Base-by-base conservation (phyloP, 805 yeast species). In the Cyberlindnera petersonii region DNA sequence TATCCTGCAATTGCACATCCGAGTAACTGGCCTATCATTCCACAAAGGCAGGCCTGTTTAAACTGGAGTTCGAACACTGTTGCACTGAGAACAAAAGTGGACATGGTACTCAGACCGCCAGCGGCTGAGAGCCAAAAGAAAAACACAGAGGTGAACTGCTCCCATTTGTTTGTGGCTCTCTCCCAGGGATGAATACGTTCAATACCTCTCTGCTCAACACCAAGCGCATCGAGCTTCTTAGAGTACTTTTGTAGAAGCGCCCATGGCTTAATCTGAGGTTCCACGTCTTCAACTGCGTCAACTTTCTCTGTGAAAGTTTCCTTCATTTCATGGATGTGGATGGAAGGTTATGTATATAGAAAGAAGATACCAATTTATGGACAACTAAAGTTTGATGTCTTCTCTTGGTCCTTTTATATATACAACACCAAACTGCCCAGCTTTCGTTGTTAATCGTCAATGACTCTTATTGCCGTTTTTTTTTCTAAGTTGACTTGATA, bases 101-200 rank as follows among this genome's bases (percentile, higher is more conserved):
- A 82, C 88, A 87, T 84, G 1, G 96, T 85, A 3, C 94, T 81
- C n/a, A 87, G 65, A 0, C 95, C 88, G 37, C 95, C 94, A 42
- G 89, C 74, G 0, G 91, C 95, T 28, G 89, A 79, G 13, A 85
- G 54, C 96, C 96, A 87, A 31, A 86, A 69, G 2, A 93, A 88
- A 10, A 72, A 59, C 14, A 85, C 86, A 13, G 71, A 65, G 5
- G 71, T 24, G 31, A 67, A 60, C 36, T 62, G 66, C 11, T 53
- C 54, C 24, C 43, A 37, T 24, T 50, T 56, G 22, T 55, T 48
- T 4, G 65, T 56, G n/a, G 82, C 70, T 42, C 89, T 62, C 34
- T 82, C 85, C 45, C 78, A 68, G 0, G 93, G 84, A 28, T 72
- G 63, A 23, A 83, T 76, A 43, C 95, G 68, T 46, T 84, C 88